These are phyloP conservation scores for Chenopodium quinoa DNA, from an alignment of 148 eudicot genomes.

Conservation along the genomic window DNA sequence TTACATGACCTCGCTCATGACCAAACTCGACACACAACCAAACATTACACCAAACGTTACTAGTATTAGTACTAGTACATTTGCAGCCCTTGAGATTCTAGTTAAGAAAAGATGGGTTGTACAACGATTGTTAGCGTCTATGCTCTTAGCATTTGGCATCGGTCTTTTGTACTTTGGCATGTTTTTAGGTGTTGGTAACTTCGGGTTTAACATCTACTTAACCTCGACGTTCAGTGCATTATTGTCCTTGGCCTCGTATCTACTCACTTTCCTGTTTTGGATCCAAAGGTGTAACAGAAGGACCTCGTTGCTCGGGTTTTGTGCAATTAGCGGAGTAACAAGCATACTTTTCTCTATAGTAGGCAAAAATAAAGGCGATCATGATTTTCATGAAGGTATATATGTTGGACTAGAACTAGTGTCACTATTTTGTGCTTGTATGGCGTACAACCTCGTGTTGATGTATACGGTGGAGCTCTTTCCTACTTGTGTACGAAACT, in stretches of 20 bases:
- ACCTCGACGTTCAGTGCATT: constrained; percentile 27
- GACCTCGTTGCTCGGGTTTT: constrained; percentile 26
- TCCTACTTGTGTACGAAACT: constrained; percentile 33
- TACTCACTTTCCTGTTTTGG: constrained; percentile 26
- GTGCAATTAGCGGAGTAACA: constrained; percentile 25
- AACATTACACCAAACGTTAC: not conserved
- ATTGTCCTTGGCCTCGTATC: constrained; percentile 11
- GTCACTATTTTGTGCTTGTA: constrained; percentile 24
- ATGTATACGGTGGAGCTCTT: constrained; percentile 34
- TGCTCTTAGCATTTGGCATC: constrained; percentile 27
- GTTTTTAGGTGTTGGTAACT: constrained; percentile 31
- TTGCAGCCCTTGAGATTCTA: constrained; percentile 14
- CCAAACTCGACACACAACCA: not conserved
- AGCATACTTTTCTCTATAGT: constrained; percentile 21
- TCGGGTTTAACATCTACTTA: constrained; percentile 30
- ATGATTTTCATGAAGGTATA: not conserved
- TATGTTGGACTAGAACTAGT: constrained; percentile 17
- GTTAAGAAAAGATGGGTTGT: constrained; percentile 27
- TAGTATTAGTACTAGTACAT: not conserved
- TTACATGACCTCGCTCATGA: not conserved
- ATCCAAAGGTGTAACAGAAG: constrained; percentile 22
- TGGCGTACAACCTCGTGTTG: constrained; percentile 24
- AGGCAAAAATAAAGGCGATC: not conserved
- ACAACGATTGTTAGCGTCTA: constrained; percentile 15
- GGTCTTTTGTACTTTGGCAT: constrained; percentile 31